Evolutionary conservation across 2,329 filamentous ascomycete genomes (phyloP).

Genomic region (Microcera coccophila): DNA sequence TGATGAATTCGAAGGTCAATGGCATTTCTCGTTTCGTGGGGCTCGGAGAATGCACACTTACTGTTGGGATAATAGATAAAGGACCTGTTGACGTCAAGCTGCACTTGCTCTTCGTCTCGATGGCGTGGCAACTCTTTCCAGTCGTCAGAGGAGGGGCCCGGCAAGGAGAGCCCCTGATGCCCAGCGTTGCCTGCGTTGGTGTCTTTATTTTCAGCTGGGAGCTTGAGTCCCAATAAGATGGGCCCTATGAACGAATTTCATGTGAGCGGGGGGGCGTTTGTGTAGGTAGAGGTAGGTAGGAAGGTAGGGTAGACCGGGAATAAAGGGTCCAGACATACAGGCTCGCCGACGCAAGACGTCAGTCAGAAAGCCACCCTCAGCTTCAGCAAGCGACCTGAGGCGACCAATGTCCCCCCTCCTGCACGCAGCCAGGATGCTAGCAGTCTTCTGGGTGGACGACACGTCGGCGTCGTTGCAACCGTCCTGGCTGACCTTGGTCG

Average conservation of each 20-base stretch:
- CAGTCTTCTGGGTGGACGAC: conserved; percentile 30
- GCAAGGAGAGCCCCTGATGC: conserved; percentile 11
- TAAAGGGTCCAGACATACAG: conserved; percentile 60
- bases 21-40: not conserved
- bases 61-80: conserved; percentile 93
- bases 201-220: conserved; percentile 7
- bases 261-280: conserved; percentile 12
- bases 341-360: conserved; percentile 67
- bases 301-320: conserved; percentile 2
- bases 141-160: conserved; percentile 19
- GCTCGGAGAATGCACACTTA: conserved; percentile 35
- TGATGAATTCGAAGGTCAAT: conserved; percentile 29
- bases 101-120: conserved; percentile 83
- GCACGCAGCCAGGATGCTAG: conserved; percentile 54
- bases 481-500: conserved; percentile 5
- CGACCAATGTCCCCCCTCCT: conserved; percentile 50
- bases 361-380: conserved; percentile 62
- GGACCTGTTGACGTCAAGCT: conserved; percentile 88
- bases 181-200: conserved; percentile 1
- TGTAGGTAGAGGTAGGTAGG: conserved; percentile 1
- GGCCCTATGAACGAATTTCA: conserved; percentile 52
- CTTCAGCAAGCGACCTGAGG: conserved; percentile 57
- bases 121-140: conserved; percentile 71
- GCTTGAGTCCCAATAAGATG: conserved; percentile 47
- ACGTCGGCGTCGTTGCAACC: conserved; percentile 12